These are phyloP conservation scores for Daldinia sp. DNA, from an alignment of 2,329 filamentous ascomycete genomes.

Conservation along the genomic window DNA sequence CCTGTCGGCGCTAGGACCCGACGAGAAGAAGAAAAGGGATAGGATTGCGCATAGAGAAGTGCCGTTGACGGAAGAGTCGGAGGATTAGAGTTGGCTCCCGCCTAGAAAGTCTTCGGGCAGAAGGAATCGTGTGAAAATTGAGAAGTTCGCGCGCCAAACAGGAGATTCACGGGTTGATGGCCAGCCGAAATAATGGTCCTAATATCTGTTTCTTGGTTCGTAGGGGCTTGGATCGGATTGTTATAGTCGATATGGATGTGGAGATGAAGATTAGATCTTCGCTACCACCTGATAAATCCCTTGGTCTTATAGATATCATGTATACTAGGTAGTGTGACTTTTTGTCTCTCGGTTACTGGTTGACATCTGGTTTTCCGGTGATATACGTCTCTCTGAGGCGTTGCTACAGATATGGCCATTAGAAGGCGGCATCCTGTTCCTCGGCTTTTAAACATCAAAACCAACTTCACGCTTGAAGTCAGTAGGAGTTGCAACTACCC, in stretches of 20 bases:
- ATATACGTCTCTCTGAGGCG: too few relatives aligned
- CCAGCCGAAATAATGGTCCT: not conserved
- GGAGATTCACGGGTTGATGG: too few relatives aligned
- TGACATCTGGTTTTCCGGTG: too few relatives aligned
- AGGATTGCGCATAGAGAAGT: constrained; percentile 2
- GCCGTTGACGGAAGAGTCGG: not conserved
- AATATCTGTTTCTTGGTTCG: not conserved
- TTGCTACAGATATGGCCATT: not conserved
- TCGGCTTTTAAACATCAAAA: not conserved
- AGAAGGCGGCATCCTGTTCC: not conserved
- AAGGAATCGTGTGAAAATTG: not conserved
- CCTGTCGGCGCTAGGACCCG: constrained; percentile 50
- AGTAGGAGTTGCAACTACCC: not conserved
- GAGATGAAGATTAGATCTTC: not conserved
- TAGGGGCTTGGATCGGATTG: not conserved
- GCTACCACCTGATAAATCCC: not conserved
- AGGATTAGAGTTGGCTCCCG: constrained; percentile 3
- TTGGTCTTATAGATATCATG: not conserved
- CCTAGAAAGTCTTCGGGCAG: not conserved
- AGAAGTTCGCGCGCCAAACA: not conserved
- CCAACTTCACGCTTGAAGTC: not conserved
- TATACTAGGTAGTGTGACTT: not conserved
- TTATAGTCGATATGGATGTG: not conserved
- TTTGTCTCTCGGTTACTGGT: too few relatives aligned
- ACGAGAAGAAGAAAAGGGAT: constrained; percentile 5